A percentile compares a stretch with the other conserved stretches of the same genome.
These are phyloP conservation scores for Paramecium pentaurelia DNA, from an alignment of 73 alveolate genomes.

Conservation along the genomic window DNA sequence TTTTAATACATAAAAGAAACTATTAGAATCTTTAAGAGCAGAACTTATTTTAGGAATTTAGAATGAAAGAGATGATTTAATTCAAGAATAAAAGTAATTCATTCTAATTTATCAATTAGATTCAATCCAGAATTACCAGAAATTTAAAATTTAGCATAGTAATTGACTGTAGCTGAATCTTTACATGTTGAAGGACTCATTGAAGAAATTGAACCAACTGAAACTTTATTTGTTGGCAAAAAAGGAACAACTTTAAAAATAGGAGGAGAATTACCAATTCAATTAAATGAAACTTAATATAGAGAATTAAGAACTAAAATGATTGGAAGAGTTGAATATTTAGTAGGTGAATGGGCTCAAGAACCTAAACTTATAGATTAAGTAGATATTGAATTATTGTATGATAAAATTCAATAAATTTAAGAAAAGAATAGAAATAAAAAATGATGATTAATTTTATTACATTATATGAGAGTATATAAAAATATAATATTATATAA, in stretches of 20 bases:
- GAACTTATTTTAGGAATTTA: not conserved
- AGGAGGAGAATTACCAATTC: not conserved
- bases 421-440: not conserved
- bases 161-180: not conserved
- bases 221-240: not conserved
- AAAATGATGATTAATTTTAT: not conserved
- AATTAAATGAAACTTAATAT: not conserved
- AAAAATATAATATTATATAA: not conserved
- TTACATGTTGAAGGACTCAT: not conserved
- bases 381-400: not conserved
- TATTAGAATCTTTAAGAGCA: not conserved
- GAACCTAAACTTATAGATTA: not conserved
- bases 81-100: not conserved
- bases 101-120: not conserved
- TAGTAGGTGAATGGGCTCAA: not conserved
- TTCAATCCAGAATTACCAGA: not conserved
- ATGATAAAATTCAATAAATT: not conserved
- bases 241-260: not conserved
- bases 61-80: not conserved
- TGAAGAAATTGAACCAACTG: not conserved
- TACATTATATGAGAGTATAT: not conserved
- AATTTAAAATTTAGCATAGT: not conserved
- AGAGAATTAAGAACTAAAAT: not conserved
- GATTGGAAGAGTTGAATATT: not conserved
- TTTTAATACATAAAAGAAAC: not conserved